phyloP scores from a whole-genome alignment of 495 filamentous ascomycete genomes.

The Achaetomiella virescens region DNA sequence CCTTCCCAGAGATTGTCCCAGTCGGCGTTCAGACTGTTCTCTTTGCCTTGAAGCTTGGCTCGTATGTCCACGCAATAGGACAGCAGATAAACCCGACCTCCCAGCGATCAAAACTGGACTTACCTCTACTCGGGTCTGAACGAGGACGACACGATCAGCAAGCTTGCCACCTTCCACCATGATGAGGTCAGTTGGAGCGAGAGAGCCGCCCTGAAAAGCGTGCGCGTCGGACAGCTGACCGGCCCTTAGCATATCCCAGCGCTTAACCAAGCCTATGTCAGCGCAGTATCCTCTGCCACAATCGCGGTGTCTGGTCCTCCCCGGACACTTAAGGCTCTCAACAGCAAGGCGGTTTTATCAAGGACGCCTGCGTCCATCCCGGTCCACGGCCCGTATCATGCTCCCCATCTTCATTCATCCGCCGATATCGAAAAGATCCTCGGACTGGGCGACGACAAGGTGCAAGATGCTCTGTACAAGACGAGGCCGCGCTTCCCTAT shows the following conservation, averaged over 20 bases:
- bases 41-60: constrained; percentile 66
- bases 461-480: constrained; percentile 35
- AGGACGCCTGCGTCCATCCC: constrained; percentile 58
- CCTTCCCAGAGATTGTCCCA: constrained; percentile 60
- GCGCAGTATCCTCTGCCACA: constrained; percentile 61
- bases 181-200: constrained; percentile 34
- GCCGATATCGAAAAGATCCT: constrained; percentile 59
- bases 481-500: constrained; percentile 49
- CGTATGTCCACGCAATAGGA: constrained; percentile 48
- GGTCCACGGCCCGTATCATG: constrained; percentile 78
- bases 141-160: constrained; percentile 38
- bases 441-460: constrained; percentile 31
- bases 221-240: constrained; percentile 6
- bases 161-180: constrained; percentile 47
- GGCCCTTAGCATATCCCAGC: constrained; percentile 47
- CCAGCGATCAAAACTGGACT: constrained; percentile 52
- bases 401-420: constrained; percentile 59
- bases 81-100: constrained; percentile 44
- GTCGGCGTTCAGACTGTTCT: constrained; percentile 64
- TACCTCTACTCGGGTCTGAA: constrained; percentile 44
- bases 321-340: constrained; percentile 50
- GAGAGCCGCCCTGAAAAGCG: neutral
- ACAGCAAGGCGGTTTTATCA: constrained; percentile 47
- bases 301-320: constrained; percentile 79
- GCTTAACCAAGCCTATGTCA: constrained; percentile 64